Evolutionary conservation across 768 basidiomycete species (phyloP).

Genomic region (Boletus reticulatus): DNA sequence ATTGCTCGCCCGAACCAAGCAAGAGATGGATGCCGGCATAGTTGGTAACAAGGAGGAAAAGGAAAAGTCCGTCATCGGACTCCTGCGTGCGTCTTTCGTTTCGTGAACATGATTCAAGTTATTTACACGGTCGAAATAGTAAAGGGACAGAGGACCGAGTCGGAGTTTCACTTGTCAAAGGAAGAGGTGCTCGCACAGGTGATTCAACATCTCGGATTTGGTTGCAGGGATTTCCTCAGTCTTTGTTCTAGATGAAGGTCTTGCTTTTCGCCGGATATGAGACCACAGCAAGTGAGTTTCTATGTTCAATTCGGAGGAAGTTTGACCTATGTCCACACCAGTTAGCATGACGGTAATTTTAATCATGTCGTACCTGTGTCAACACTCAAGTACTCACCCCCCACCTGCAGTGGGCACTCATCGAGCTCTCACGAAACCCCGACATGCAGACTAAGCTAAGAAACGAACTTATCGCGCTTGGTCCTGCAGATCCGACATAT

Average conservation of each 20-base stretch:
- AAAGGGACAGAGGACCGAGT: constrained; percentile 32
- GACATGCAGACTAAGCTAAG: constrained; percentile 49
- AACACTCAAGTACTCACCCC: not conserved
- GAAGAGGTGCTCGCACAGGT: constrained; percentile 31
- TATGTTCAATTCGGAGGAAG: not conserved
- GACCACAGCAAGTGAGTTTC: constrained; percentile 19
- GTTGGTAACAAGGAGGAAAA: too few relatives aligned
- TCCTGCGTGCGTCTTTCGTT: constrained; percentile 17
- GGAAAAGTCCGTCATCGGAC: constrained; percentile 27
- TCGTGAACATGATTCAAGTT: not conserved
- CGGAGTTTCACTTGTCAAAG: constrained; percentile 23
- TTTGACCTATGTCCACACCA: not conserved
- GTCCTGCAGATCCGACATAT: constrained; percentile 43
- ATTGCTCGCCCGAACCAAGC: constrained; percentile 37
- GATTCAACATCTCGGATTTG: not conserved
- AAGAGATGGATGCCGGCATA: constrained; percentile 28
- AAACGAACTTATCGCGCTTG: constrained; percentile 45
- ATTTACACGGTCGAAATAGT: constrained; percentile 24
- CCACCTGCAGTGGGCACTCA: constrained; percentile 48
- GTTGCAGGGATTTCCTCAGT: not conserved
- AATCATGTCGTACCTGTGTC: not conserved
- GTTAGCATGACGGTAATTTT: constrained; percentile 20
- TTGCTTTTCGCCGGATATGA: constrained; percentile 25
- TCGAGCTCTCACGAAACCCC: constrained; percentile 49
- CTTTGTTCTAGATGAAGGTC: constrained; percentile 15